These are phyloP conservation scores for Prototheca stagnorum DNA, from an alignment of 163 green algal species.

Conservation along the genomic window DNA sequence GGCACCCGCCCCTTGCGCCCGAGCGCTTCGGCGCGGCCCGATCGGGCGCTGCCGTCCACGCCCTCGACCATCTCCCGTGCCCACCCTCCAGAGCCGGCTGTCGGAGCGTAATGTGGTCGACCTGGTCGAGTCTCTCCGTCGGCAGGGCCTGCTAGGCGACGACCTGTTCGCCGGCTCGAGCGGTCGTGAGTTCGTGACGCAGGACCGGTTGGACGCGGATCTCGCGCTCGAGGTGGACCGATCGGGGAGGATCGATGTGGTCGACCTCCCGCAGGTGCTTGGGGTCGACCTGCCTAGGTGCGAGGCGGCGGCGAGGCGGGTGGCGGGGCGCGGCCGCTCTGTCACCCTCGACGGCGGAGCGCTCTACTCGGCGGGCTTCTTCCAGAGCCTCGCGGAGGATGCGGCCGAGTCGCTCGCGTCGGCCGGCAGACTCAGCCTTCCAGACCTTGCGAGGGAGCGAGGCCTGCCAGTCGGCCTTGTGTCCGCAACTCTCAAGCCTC, in stretches of 20 bases:
- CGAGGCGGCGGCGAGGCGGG: background rate
- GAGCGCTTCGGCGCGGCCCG: too few species aligned
- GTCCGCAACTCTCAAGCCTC: too few species aligned
- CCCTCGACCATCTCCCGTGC: background rate
- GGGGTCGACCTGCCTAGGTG: background rate
- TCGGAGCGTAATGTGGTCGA: conserved; percentile 88
- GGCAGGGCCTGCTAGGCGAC: conserved; percentile 33
- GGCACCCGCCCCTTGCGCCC: too few species aligned
- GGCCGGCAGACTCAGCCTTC: too few species aligned
- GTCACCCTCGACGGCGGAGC: too few species aligned
- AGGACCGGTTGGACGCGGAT: conserved; percentile 26
- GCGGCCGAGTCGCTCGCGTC: too few species aligned
- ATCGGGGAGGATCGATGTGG: conserved; percentile 26
- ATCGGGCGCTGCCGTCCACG: background rate
- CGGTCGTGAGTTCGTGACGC: conserved; percentile 76
- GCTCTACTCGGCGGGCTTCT: too few species aligned
- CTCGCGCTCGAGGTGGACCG: conserved; percentile 19
- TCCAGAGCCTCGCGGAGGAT: too few species aligned
- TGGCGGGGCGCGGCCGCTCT: too few species aligned
- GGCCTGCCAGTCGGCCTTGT: too few species aligned
- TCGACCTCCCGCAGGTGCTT: conserved; percentile 1
- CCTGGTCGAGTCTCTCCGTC: conserved; percentile 74
- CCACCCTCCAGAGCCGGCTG: conserved; percentile 33
- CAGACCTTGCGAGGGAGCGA: too few species aligned
- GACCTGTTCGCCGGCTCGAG: conserved; percentile 75